phyloP scores from a whole-genome alignment of 768 basidiomycete genomes.

The Pleurotus pulmonarius region DNA sequence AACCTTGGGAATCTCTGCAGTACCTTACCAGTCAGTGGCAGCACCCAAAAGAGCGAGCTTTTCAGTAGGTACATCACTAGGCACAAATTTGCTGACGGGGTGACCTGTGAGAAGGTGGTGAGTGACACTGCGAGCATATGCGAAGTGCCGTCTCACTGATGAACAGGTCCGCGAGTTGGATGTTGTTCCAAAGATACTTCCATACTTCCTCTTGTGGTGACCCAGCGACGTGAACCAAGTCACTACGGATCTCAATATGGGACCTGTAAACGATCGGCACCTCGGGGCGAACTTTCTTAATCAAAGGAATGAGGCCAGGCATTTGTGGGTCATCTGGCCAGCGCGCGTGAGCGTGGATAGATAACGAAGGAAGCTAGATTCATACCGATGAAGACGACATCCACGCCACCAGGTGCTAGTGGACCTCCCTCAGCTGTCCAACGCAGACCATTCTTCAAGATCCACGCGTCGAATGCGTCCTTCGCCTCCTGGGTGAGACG shows the following conservation, averaged over 20 bases:
- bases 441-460: conserved; percentile 80
- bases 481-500: conserved; percentile 78
- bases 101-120: conserved; percentile 42
- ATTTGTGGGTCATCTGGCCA: conserved; percentile 80
- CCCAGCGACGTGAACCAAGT: conserved; percentile 76
- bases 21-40: conserved; percentile 76
- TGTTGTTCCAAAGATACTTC: conserved; percentile 94
- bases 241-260: conserved; percentile 91
- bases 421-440: conserved; percentile 89
- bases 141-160: conserved; percentile 54
- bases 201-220: conserved; percentile 91
- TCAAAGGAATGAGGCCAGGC: conserved; percentile 91
- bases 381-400: conserved; percentile 85
- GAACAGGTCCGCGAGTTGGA: conserved; percentile 86
- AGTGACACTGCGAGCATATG: not conserved
- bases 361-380: not conserved
- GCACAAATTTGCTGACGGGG: conserved; percentile 93
- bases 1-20: not conserved
- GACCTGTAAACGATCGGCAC: conserved; percentile 91
- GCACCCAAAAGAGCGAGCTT: conserved; percentile 75
- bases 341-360: not conserved
- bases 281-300: conserved; percentile 78
- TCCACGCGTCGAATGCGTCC: conserved; percentile 83
- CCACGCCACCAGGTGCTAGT: conserved; percentile 75
- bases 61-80: conserved; percentile 71